Percentiles rank a stretch among this genome's conserved stretches.
These are phyloP conservation scores for Tirmania nivea DNA, from an alignment of 495 filamentous ascomycete genomes.

Conservation along the genomic window DNA sequence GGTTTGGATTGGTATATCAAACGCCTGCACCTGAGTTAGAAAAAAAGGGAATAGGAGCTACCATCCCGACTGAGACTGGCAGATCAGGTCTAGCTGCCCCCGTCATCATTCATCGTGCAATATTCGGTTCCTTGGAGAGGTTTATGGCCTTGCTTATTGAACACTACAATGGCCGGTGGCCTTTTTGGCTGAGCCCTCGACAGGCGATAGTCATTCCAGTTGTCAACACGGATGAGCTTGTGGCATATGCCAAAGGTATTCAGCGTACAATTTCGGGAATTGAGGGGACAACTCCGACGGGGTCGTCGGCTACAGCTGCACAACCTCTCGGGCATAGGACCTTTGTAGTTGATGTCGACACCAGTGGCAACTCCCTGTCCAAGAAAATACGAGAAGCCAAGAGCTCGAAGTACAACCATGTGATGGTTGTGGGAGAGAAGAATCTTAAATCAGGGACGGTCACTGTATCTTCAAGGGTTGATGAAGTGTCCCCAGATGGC, in stretches of 20 bases:
- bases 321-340: constrained; percentile 26
- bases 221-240: constrained; percentile 32
- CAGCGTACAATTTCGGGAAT: constrained; percentile 26
- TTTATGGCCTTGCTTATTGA: constrained; percentile 77
- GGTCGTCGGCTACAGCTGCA: constrained; percentile 21
- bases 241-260: constrained; percentile 33
- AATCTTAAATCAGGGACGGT: constrained; percentile 11
- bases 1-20: constrained; percentile 56
- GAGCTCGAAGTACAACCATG: constrained; percentile 47
- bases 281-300: neutral
- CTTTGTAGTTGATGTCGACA: constrained; percentile 53
- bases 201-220: constrained; percentile 64
- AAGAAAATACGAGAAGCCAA: constrained; percentile 57
- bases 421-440: constrained; percentile 48
- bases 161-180: constrained; percentile 61
- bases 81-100: constrained; percentile 30
- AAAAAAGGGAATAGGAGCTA: constrained; percentile 28
- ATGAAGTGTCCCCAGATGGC: neutral
- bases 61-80: constrained; percentile 24
- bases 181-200: constrained; percentile 76
- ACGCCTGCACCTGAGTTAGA: constrained; percentile 55
- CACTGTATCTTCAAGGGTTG: constrained; percentile 8
- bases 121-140: constrained; percentile 68
- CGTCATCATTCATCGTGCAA: constrained; percentile 72
- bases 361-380: constrained; percentile 33